These are phyloP conservation scores for Aeminium ludgeri DNA, from an alignment of 495 filamentous ascomycete species.

Conservation along the genomic window DNA sequence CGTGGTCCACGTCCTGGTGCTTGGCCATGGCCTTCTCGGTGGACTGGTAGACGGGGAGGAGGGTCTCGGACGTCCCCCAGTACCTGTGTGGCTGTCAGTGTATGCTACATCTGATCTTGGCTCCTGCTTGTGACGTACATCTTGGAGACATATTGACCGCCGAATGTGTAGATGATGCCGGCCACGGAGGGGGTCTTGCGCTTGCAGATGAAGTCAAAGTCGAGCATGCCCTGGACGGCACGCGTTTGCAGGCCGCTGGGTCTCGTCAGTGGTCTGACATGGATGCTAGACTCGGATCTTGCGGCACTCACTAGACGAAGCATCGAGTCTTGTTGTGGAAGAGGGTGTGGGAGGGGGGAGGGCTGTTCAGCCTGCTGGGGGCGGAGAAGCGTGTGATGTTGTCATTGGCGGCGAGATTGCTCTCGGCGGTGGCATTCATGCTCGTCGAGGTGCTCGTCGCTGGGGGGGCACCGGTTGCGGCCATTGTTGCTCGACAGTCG, in stretches of 20 bases:
- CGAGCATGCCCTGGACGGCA: conserved; percentile 98
- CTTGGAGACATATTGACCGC: conserved; percentile 99
- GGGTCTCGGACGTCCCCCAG: conserved; percentile 98
- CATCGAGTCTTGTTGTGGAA: conserved; percentile 99
- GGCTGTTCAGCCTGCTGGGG: conserved; percentile 81
- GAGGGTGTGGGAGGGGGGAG: conserved; percentile 63
- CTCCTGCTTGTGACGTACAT: conserved; percentile 40
- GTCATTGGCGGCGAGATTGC: conserved; percentile 65
- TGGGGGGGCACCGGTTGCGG: conserved; percentile 20
- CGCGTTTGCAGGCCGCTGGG: conserved; percentile 79
- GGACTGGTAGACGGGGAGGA: conserved; percentile 94
- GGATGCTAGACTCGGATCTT: no score
- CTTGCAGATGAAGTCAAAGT: conserved; percentile 99
- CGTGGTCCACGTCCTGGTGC: conserved; percentile 90
- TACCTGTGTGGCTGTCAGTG: conserved; percentile 35
- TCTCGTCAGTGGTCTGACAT: no score
- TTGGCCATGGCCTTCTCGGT: conserved; percentile 88
- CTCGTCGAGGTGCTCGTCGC: conserved; percentile 24
- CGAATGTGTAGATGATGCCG: conserved; percentile 99
- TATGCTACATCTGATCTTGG: conserved; percentile 6
- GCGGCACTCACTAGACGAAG: conserved; percentile 70
- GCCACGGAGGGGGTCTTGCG: conserved; percentile 88
- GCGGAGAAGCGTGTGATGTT: conserved; percentile 94
- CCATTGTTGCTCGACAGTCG: conserved; percentile 6
- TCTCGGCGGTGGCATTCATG: conserved; percentile 17